Percentiles rank a stretch among this genome's conserved stretches.
phyloP scores from a whole-genome alignment of 2,329 filamentous ascomycete species.

The Botrytis sinoallii region DNA sequence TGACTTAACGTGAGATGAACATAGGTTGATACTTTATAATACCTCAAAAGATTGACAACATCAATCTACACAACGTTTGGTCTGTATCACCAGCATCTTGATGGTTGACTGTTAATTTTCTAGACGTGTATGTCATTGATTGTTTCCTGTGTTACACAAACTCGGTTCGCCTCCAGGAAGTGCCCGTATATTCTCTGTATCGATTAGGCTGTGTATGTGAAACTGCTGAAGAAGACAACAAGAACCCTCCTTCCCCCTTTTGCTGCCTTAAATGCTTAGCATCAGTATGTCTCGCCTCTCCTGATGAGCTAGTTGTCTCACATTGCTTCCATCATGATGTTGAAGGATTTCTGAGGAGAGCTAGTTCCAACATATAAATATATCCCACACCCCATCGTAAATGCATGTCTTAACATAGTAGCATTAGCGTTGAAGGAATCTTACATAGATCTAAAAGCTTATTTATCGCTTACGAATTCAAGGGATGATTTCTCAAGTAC shows the following conservation, averaged over 20 bases:
- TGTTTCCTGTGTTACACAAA: not conserved
- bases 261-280: not conserved
- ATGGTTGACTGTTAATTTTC: not conserved
- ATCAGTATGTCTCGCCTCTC: not conserved
- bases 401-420: not conserved
- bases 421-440: not conserved
- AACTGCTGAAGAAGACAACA: too few species aligned
- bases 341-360: not conserved
- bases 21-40: not conserved
- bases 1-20: not conserved
- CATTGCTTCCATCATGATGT: not conserved
- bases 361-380: not conserved
- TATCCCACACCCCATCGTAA: not conserved
- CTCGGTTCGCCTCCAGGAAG: not conserved
- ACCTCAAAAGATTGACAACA: rapidly evolving
- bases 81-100: not conserved
- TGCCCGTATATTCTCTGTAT: not conserved
- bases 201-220: not conserved
- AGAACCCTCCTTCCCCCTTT: not conserved
- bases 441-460: not conserved
- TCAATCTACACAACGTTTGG: not conserved
- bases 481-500: not conserved
- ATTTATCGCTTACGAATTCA: not conserved
- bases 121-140: not conserved
- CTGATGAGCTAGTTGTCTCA: not conserved